These are phyloP conservation scores for Bipolaris zeicola DNA, from an alignment of 2,329 filamentous ascomycete genomes.

Conservation along the genomic window DNA sequence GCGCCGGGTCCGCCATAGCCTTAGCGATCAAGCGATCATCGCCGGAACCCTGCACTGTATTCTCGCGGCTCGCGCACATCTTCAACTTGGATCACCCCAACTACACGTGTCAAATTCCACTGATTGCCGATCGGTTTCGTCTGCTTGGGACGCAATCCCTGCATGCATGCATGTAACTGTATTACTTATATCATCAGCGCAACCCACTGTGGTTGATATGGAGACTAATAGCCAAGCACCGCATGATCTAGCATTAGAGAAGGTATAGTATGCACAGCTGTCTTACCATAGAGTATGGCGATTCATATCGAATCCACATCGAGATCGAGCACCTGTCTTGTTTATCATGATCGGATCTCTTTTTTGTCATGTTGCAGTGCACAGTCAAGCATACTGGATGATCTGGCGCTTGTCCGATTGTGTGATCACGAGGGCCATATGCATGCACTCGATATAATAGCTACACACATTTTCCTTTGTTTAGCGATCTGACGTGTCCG, in stretches of 20 bases:
- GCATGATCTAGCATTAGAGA: background rate
- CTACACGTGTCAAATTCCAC: background rate
- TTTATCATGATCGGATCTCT: background rate
- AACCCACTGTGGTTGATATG: background rate
- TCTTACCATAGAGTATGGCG: background rate
- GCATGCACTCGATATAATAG: background rate
- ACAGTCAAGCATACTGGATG: background rate
- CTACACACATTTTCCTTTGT: background rate
- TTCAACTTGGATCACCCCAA: background rate
- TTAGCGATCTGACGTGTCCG: background rate
- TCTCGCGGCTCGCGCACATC: background rate
- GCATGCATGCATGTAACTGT: background rate
- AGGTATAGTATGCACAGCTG: background rate
- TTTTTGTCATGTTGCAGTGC: background rate
- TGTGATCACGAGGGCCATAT: background rate
- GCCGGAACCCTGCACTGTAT: background rate
- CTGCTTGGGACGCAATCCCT: background rate
- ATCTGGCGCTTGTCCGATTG: background rate
- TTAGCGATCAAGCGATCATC: slow-evolving; percentile 3
- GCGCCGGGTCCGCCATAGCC: slow-evolving; percentile 1
- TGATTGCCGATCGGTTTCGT: background rate
- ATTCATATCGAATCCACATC: background rate
- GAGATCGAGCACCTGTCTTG: background rate
- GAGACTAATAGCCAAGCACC: background rate
- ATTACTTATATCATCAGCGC: background rate